These are phyloP conservation scores for Hypoxylon fragiforme DNA, from an alignment of 495 filamentous ascomycete species.

Conservation along the genomic window DNA sequence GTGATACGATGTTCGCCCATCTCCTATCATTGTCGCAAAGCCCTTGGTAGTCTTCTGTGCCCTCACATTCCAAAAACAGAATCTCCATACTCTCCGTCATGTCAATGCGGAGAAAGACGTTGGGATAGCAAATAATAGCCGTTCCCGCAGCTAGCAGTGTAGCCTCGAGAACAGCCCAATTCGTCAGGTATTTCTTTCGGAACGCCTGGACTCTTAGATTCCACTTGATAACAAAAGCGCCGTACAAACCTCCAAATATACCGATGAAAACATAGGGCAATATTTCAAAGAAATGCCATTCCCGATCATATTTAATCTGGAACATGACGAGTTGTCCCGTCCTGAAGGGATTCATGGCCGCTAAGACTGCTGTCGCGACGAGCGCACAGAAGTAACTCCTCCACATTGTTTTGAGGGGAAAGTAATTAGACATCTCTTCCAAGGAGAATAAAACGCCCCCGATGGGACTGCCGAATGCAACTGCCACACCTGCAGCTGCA, in stretches of 20 bases:
- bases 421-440: conserved; percentile 98
- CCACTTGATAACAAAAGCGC: conserved; percentile 98
- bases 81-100: conserved; percentile 99
- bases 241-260: conserved; percentile 92
- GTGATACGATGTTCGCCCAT: conserved; percentile 77
- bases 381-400: conserved; percentile 96
- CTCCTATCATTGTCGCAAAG: conserved; percentile 81
- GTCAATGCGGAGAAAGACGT: conserved; percentile 93
- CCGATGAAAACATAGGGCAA: conserved; percentile 91
- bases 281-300: conserved; percentile 97
- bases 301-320: conserved; percentile 92
- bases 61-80: conserved; percentile 92
- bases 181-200: conserved; percentile 86
- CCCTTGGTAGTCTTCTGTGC: conserved; percentile 85
- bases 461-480: conserved; percentile 96
- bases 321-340: conserved; percentile 99
- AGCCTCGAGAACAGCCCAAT: conserved; percentile 87
- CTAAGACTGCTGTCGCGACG: conserved; percentile 90
- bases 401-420: conserved; percentile 97
- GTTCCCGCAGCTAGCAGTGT: conserved; percentile 81
- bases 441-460: conserved; percentile 95
- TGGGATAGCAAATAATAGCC: conserved; percentile 91
- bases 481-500: conserved; percentile 92
- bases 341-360: conserved; percentile 96
- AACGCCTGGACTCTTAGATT: conserved; percentile 90